A percentile compares a stretch with the other conserved stretches of the same genome.
Conservation (phyloP, 2,329 filamentous ascomycete genomes). For the Ramichloridium luteum region DNA sequence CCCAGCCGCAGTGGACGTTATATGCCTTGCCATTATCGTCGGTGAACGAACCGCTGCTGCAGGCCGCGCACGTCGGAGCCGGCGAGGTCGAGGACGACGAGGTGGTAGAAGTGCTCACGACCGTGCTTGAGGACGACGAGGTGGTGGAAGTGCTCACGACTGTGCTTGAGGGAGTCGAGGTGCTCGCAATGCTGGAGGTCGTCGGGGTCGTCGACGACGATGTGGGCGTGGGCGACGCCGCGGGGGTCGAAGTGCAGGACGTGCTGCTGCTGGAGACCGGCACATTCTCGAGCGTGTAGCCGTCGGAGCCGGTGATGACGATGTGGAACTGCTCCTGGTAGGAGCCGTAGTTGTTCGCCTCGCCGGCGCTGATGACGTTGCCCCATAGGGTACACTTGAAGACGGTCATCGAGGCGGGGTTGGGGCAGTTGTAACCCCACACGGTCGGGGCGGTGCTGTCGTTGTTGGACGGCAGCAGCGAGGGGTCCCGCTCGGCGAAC, state of each 20-base stretch:
- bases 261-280: neutral
- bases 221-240: neutral
- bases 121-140: no score
- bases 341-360: constrained; percentile 20
- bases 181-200: neutral
- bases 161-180: neutral
- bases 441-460: constrained; percentile 15
- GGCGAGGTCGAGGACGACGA: constrained; percentile 13
- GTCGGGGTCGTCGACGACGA: neutral
- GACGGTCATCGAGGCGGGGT: constrained; percentile 27
- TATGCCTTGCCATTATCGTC: no score
- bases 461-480: constrained; percentile 21
- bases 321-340: constrained; percentile 19
- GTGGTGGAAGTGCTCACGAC: neutral
- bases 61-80: no score
- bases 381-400: constrained; percentile 31
- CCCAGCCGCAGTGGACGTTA: no score
- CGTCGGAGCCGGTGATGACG: constrained; percentile 21
- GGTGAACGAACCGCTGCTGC: no score
- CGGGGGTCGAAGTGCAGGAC: neutral
- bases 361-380: constrained; percentile 20
- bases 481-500: constrained; percentile 25
- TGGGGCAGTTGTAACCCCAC: constrained; percentile 23
- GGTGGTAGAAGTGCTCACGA: neutral
- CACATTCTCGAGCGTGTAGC: constrained; percentile 11